Conservation (phyloP, 176 grass and related monocot species). For the Musa acuminata region DNA sequence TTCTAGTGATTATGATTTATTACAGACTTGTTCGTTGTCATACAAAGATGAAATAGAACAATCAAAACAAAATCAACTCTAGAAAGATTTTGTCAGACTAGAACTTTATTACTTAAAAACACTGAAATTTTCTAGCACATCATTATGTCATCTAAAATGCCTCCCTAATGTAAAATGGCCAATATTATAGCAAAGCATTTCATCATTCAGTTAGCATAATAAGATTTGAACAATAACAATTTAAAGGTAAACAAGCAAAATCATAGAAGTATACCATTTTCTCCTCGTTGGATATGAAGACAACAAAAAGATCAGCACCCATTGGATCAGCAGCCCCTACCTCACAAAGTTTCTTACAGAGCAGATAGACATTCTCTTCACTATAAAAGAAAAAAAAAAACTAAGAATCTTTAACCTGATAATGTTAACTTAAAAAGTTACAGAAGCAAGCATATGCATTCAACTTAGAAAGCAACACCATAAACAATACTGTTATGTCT, state of each 20-base stretch:
- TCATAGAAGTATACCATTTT: slow-evolving; percentile 37
- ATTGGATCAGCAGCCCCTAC: slow-evolving; percentile 41
- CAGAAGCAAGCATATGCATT: too few relatives aligned
- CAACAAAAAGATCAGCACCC: slow-evolving; percentile 58
- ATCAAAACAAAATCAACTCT: not conserved
- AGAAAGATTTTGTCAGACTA: not conserved
- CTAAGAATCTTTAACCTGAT: slow-evolving; percentile 12
- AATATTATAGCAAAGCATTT: not conserved
- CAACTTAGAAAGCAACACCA: too few relatives aligned
- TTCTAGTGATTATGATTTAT: not conserved
- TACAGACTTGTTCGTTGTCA: not conserved
- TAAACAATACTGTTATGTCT: too few relatives aligned
- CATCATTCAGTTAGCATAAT: not conserved
- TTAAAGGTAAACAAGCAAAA: not conserved
- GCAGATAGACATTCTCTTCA: slow-evolving; percentile 85
- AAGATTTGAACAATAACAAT: not conserved
- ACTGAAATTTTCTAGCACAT: not conserved
- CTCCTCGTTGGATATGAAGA: slow-evolving; percentile 84
- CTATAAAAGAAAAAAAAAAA: slow-evolving; percentile 25
- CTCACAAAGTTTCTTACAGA: slow-evolving; percentile 61
- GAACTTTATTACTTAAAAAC: not conserved
- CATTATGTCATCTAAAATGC: not conserved
- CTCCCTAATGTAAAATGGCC: not conserved
- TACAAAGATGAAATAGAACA: not conserved
- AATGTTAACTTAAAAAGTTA: too few relatives aligned